These are phyloP conservation scores for Areca catechu DNA, from an alignment of 176 grass and related monocot genomes.

Conservation along the genomic window DNA sequence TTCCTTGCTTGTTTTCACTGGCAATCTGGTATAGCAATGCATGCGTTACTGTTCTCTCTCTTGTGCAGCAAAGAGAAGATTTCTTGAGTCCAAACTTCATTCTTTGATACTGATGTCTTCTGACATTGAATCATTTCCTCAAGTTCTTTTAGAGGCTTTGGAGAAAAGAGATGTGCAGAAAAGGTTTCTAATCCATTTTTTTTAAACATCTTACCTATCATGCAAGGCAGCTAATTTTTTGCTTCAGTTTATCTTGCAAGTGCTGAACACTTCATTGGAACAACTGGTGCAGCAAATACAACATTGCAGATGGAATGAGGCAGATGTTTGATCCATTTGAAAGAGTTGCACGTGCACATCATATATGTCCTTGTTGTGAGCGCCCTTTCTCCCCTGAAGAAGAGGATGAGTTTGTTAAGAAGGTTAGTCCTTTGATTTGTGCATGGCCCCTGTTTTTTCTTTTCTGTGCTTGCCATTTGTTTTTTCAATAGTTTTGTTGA, in stretches of 20 bases:
- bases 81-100: slow-evolving; percentile 59
- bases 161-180: slow-evolving; percentile 81
- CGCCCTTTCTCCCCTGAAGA: slow-evolving; percentile 78
- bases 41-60: slow-evolving; percentile 12
- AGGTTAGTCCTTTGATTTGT: slow-evolving; percentile 33
- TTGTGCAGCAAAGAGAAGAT: slow-evolving; percentile 58
- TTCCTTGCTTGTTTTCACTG: no score
- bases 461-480: no score
- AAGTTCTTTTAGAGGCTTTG: slow-evolving; percentile 63
- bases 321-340: slow-evolving; percentile 86
- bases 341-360: slow-evolving; percentile 57
- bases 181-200: slow-evolving; percentile 30
- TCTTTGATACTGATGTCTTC: slow-evolving; percentile 33
- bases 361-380: slow-evolving; percentile 86
- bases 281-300: slow-evolving; percentile 43
- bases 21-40: no score
- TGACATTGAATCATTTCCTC: slow-evolving; percentile 49
- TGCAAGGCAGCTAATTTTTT: no score
- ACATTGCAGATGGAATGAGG: slow-evolving; percentile 61
- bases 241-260: not conserved
- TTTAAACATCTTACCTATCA: no score
- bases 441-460: no score
- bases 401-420: slow-evolving; percentile 76
- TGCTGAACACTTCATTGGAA: slow-evolving; percentile 4
- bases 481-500: slow-evolving; percentile 10